Conservation (phyloP, 495 filamentous ascomycete genomes). For the Pyronema domesticum region DNA sequence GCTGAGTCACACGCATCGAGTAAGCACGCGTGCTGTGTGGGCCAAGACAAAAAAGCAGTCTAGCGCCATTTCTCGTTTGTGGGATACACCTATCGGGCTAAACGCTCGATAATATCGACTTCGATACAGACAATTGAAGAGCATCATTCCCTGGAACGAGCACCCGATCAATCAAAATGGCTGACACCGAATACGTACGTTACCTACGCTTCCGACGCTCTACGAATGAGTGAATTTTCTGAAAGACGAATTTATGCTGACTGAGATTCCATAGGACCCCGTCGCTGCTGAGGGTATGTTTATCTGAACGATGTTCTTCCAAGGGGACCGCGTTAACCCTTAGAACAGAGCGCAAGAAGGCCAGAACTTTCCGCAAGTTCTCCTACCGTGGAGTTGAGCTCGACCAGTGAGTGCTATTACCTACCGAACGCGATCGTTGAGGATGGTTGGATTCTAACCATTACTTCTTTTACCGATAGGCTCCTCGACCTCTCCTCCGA, state of each 20-base stretch:
- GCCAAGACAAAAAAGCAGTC: too few relatives aligned
- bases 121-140: too few relatives aligned
- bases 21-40: too few relatives aligned
- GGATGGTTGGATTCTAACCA: background rate
- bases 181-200: constrained; percentile 25
- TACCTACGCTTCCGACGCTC: constrained; percentile 6
- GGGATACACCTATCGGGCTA: too few relatives aligned
- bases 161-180: constrained; percentile 15
- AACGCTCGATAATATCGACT: too few relatives aligned
- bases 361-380: constrained; percentile 98
- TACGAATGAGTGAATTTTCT: constrained; percentile 1
- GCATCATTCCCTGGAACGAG: too few relatives aligned
- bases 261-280: constrained; percentile 15
- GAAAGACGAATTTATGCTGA: constrained; percentile 6
- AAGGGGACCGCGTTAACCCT: constrained; percentile 4
- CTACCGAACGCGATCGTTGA: background rate
- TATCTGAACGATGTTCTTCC: constrained; percentile 4
- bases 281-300: constrained; percentile 24
- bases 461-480: constrained; percentile 28
- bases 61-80: too few relatives aligned
- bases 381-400: constrained; percentile 98
- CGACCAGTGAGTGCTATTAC: constrained; percentile 61
- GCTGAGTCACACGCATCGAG: too few relatives aligned
- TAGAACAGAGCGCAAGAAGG: constrained; percentile 78
- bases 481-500: constrained; percentile 97